Evolutionary conservation across 2,329 filamentous ascomycete genomes (phyloP).

Genomic region (Colletotrichum musae): DNA sequence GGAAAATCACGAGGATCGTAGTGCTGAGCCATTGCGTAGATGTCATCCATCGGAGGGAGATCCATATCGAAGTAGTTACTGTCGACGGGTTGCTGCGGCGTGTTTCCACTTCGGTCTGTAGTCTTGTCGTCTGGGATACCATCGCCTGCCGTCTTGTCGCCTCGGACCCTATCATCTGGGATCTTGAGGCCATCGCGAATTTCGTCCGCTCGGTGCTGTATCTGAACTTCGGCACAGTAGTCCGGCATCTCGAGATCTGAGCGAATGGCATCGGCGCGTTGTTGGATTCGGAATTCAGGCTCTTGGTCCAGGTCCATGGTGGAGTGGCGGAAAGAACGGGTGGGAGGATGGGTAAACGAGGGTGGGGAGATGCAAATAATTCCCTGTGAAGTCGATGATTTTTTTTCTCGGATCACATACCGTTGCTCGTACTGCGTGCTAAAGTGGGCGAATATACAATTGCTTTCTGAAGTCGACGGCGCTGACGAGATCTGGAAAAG

Average conservation of each 20-base stretch:
- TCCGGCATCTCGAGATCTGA: background rate
- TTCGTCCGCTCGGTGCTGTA: background rate
- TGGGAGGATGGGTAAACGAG: background rate
- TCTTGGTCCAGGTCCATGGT: background rate
- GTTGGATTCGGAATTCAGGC: background rate
- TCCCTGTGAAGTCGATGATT: background rate
- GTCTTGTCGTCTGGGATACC: no score
- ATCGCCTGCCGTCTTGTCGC: no score
- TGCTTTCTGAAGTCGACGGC: background rate
- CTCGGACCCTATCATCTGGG: background rate
- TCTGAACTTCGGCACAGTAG: background rate
- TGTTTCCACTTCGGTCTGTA: no score
- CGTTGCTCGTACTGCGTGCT: background rate
- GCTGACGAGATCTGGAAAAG: background rate
- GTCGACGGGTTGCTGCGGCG: background rate
- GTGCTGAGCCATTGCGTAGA: background rate
- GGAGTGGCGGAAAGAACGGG: background rate
- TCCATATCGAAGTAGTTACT: background rate
- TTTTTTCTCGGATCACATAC: no score
- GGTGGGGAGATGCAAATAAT: background rate
- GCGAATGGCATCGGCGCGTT: background rate
- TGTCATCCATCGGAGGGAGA: background rate
- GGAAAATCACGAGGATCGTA: background rate
- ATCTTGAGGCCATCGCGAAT: background rate
- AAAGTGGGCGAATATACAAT: background rate